Evolutionary conservation across 116 monocot genomes (phyloP).

Genomic region (Cymodocea nodosa): DNA sequence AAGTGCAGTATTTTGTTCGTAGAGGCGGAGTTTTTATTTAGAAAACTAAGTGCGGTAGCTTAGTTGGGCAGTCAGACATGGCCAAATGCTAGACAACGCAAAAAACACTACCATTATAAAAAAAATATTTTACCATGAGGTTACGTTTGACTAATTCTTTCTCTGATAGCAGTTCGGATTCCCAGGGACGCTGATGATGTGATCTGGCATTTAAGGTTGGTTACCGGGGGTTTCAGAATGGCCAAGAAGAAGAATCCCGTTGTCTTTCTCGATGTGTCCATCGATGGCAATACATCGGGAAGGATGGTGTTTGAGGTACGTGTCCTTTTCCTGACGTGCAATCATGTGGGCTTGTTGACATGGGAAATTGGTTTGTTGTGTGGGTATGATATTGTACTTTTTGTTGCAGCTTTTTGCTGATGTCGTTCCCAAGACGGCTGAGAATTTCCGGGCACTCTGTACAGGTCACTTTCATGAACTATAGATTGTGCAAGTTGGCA

Average conservation of each 20-base stretch:
- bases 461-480: slow-evolving; percentile 25
- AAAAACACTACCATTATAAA: too few relatives aligned
- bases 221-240: slow-evolving; percentile 9
- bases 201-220: not conserved
- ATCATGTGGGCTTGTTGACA: too few relatives aligned
- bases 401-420: slow-evolving; percentile 44
- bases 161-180: not conserved
- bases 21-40: too few relatives aligned
- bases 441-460: slow-evolving; percentile 69
- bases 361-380: not conserved
- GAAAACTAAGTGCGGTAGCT: too few relatives aligned
- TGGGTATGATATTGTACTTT: not conserved
- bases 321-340: not conserved
- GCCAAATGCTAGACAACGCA: too few relatives aligned
- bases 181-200: not conserved
- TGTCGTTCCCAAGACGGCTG: slow-evolving; percentile 52
- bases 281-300: slow-evolving; percentile 27
- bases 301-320: slow-evolving; percentile 63
- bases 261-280: slow-evolving; percentile 52
- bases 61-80: too few relatives aligned
- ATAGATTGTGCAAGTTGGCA: not conserved
- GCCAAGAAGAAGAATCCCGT: slow-evolving; percentile 41
- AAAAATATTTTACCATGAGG: too few relatives aligned
- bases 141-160: too few relatives aligned
- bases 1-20: too few relatives aligned